Evolutionary conservation across 108 stramenopile species (phyloP).

Genomic region (Cylindrotheca closterium): DNA sequence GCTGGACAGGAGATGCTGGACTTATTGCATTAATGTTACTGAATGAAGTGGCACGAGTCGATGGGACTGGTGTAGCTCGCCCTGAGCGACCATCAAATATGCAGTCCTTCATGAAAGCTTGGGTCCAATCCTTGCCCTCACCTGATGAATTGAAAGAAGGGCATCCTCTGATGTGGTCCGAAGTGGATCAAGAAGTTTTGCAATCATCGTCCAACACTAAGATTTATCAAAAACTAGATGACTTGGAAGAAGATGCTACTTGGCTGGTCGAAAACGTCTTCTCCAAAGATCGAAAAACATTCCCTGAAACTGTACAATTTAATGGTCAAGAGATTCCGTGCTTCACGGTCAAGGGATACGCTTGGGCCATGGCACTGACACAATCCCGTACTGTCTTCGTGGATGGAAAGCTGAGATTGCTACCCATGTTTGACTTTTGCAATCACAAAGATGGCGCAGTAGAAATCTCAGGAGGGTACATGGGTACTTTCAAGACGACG

Average conservation of each 20-base stretch:
- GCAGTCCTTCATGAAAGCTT: constrained; percentile 57
- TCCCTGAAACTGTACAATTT: constrained; percentile 50
- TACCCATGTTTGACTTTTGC: constrained; percentile 83
- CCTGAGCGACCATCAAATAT: constrained; percentile 39
- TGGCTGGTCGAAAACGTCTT: constrained; percentile 72
- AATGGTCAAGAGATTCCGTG: constrained; percentile 56
- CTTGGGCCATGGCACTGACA: constrained; percentile 80
- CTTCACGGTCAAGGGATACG: constrained; percentile 64
- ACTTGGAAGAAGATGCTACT: constrained; percentile 78
- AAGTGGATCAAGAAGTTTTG: constrained; percentile 77
- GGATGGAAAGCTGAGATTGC: constrained; percentile 72
- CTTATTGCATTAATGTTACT: constrained; percentile 68
- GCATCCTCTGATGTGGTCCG: constrained; percentile 79
- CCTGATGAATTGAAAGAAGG: constrained; percentile 42
- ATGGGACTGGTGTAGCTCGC: constrained; percentile 23
- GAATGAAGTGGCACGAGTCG: constrained; percentile 65
- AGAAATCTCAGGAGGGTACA: constrained; percentile 58
- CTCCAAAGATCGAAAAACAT: constrained; percentile 45
- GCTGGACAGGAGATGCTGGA: constrained; percentile 87
- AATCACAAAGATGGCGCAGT: constrained; percentile 75
- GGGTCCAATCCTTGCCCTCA: constrained; percentile 63
- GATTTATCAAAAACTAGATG: constrained; percentile 78
- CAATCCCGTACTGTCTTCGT: constrained; percentile 85
- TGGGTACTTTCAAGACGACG: constrained; percentile 73
- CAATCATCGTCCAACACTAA: constrained; percentile 76